Conservation (phyloP, 78 protist species). For the Speleostelium caveatum region DNA sequence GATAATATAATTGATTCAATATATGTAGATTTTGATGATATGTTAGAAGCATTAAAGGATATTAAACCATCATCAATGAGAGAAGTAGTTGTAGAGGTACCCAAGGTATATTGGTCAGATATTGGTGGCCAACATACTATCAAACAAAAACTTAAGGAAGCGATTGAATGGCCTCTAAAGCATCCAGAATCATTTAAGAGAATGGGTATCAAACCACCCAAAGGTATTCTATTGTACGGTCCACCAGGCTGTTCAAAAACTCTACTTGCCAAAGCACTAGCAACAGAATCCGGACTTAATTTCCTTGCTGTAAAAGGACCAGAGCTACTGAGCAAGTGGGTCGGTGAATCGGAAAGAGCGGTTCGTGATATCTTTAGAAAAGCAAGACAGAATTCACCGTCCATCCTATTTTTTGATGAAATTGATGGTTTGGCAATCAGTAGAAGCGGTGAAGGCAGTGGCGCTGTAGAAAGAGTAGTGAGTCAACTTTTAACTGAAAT, state of each 20-base stretch:
- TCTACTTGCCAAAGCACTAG: constrained; percentile 96
- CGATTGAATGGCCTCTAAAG: constrained; percentile 96
- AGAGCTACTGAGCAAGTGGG: constrained; percentile 93
- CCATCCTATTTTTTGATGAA: constrained; percentile 92
- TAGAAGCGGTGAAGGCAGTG: constrained; percentile 85
- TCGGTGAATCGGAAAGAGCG: constrained; percentile 95
- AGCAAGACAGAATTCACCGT: constrained; percentile 92
- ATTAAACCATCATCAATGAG: constrained; percentile 82
- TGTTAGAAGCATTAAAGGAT: constrained; percentile 11
- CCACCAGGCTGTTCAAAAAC: constrained; percentile 99
- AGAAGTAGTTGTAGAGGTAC: constrained; percentile 76
- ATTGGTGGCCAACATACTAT: constrained; percentile 97
- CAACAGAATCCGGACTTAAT: constrained; percentile 92
- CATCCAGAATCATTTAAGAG: constrained; percentile 90
- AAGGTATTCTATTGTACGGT: constrained; percentile 95
- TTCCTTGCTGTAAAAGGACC: constrained; percentile 98
- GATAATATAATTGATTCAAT: not conserved
- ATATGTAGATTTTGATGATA: constrained; percentile 19
- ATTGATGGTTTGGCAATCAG: constrained; percentile 92
- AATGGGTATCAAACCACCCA: constrained; percentile 96
- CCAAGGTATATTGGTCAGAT: constrained; percentile 94
- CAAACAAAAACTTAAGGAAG: constrained; percentile 91
- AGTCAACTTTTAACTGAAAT: constrained; percentile 94
- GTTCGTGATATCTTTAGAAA: constrained; percentile 90
- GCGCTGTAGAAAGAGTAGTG: constrained; percentile 92